Percentiles rank a stretch among this genome's conserved stretches.
Evolutionary conservation across 2,329 filamentous ascomycete genomes (phyloP).

Genomic region (Colletotrichum acutatum): DNA sequence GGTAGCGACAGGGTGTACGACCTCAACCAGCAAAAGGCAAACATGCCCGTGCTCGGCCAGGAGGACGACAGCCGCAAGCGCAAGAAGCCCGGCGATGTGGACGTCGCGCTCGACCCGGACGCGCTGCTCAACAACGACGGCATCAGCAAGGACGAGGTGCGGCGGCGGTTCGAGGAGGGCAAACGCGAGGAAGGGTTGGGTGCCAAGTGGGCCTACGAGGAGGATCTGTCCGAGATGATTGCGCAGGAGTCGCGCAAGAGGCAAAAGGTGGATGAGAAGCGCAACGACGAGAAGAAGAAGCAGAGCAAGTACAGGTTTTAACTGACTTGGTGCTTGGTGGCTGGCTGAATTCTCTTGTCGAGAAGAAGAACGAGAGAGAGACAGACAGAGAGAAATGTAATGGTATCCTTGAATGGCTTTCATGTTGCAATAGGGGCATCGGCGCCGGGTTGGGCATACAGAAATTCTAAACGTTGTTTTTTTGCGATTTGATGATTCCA

Average conservation of each 20-base stretch:
- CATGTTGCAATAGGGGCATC: neutral
- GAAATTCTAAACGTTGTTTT: neutral
- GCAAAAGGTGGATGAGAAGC: conserved; percentile 87
- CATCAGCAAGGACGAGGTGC: conserved; percentile 86
- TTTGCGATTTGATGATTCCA: neutral
- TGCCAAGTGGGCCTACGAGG: conserved; percentile 79
- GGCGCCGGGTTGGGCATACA: neutral
- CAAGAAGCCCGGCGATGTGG: conserved; percentile 96
- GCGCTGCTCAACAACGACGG: conserved; percentile 78
- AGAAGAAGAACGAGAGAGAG: neutral
- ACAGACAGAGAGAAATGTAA: conserved; percentile 1
- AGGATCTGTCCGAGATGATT: conserved; percentile 96
- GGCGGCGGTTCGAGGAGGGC: conserved; percentile 81
- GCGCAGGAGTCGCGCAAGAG: conserved; percentile 91
- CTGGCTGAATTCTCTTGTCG: neutral
- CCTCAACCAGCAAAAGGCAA: conserved; percentile 67
- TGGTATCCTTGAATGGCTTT: neutral
- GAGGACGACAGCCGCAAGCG: conserved; percentile 83
- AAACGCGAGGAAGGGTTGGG: conserved; percentile 73
- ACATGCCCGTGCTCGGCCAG: conserved; percentile 79
- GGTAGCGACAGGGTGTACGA: conserved; percentile 95
- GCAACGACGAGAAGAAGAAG: conserved; percentile 70
- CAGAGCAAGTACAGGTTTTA: conserved; percentile 64
- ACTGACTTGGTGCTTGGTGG: neutral
- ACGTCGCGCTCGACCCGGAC: conserved; percentile 91